Evolutionary conservation across 2,329 filamentous ascomycete species (phyloP).

Genomic region (Xylariaceae sp.): DNA sequence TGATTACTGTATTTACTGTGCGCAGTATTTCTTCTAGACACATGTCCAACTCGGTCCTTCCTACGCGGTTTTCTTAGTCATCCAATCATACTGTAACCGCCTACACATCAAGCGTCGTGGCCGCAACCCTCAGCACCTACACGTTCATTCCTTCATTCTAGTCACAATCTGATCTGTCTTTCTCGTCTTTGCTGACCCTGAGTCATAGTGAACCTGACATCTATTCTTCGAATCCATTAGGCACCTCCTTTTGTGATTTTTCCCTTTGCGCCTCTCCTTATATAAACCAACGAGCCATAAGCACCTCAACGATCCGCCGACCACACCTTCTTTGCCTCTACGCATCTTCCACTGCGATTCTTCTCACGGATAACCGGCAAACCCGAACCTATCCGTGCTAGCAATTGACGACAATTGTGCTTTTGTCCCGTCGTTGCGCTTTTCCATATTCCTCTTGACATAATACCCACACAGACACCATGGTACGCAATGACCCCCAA

Average conservation of each 20-base stretch:
- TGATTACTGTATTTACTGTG: no score
- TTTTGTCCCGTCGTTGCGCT: constrained; percentile 3
- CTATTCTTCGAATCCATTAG: constrained; percentile 27
- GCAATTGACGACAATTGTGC: background rate
- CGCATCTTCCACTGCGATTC: background rate
- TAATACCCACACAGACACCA: constrained; percentile 21
- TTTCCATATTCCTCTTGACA: background rate
- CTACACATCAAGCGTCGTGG: constrained; percentile 14
- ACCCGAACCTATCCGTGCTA: background rate
- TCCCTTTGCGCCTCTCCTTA: constrained; percentile 5
- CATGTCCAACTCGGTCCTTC: background rate
- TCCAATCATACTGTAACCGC: background rate
- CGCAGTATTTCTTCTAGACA: background rate
- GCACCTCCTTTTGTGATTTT: constrained; percentile 8
- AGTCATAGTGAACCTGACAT: constrained; percentile 18
- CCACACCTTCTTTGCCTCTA: background rate
- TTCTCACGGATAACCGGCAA: background rate
- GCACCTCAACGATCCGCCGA: background rate
- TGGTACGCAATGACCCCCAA: constrained; percentile 22
- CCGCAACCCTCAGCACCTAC: constrained; percentile 7
- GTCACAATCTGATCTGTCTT: constrained; percentile 1
- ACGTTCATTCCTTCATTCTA: constrained; percentile 7
- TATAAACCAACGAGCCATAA: constrained; percentile 7
- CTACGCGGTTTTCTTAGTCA: background rate
- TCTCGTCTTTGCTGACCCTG: constrained; percentile 11